Evolutionary conservation across 1,284 basidiomycete species (phyloP).

Genomic region (Cystobasidiaceae sp.): DNA sequence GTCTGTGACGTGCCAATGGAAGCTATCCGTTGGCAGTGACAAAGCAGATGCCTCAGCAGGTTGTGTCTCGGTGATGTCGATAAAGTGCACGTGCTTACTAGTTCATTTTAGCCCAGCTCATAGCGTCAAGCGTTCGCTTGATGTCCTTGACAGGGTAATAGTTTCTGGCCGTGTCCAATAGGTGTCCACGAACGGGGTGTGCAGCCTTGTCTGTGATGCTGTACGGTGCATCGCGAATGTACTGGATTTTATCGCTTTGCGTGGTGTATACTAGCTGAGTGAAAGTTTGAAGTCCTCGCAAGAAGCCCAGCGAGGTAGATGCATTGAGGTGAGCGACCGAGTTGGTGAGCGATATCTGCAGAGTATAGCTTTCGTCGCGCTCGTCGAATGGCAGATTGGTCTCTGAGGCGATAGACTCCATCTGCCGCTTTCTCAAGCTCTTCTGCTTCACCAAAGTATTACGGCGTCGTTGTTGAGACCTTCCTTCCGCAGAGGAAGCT

Average conservation of each 20-base stretch:
- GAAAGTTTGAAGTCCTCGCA: constrained; percentile 77
- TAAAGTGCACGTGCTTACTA: constrained; percentile 40
- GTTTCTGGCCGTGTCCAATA: constrained; percentile 71
- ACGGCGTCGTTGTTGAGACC: neutral
- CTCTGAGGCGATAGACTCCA: constrained; percentile 50
- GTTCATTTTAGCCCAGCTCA: constrained; percentile 75
- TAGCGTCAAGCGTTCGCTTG: constrained; percentile 69
- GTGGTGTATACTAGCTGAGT: constrained; percentile 57
- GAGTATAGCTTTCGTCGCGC: constrained; percentile 62
- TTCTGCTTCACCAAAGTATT: neutral
- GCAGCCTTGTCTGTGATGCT: constrained; percentile 49
- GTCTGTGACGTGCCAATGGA: constrained; percentile 72
- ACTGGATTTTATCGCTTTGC: constrained; percentile 50
- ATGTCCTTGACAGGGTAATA: constrained; percentile 52
- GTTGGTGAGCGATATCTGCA: constrained; percentile 43
- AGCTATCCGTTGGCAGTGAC: constrained; percentile 46
- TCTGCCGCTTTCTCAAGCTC: no score
- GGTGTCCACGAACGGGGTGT: constrained; percentile 59
- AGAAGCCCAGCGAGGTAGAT: constrained; percentile 67
- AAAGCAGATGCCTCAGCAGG: neutral
- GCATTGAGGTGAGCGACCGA: constrained; percentile 55
- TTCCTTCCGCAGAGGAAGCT: neutral
- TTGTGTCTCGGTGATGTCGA: neutral
- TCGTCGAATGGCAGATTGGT: constrained; percentile 54
- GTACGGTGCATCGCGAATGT: constrained; percentile 51